Conservation (phyloP, 495 filamentous ascomycete species). For the Thozetella sp. region DNA sequence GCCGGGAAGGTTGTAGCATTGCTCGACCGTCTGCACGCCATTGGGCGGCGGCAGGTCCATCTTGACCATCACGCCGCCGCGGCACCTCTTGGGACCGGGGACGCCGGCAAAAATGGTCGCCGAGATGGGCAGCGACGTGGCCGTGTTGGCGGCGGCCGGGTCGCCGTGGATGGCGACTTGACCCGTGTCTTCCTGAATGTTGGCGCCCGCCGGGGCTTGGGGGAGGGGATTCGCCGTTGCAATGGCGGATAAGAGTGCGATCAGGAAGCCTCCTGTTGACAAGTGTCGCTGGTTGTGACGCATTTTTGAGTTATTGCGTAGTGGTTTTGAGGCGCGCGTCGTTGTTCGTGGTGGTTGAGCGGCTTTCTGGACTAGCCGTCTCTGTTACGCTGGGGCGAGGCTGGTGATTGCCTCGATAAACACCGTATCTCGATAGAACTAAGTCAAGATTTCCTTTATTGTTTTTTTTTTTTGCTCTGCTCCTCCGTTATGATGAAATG, state of each 20-base stretch:
- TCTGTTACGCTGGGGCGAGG: no score
- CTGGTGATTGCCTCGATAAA: no score
- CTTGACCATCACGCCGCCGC: conserved; percentile 25
- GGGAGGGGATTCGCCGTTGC: conserved; percentile 2
- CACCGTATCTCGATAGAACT: no score
- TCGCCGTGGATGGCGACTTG: conserved; percentile 33
- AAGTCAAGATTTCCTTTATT: background rate
- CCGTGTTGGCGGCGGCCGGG: conserved; percentile 16
- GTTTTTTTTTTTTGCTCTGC: no score
- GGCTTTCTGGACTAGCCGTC: no score
- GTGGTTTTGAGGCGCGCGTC: background rate
- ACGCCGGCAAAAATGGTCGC: conserved; percentile 34
- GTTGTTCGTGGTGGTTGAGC: no score
- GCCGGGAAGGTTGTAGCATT: conserved; percentile 32
- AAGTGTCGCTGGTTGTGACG: background rate
- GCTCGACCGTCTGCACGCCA: conserved; percentile 15
- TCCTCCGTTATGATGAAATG: no score
- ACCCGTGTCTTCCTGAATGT: conserved; percentile 26
- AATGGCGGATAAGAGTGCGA: conserved; percentile 6
- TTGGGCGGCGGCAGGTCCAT: conserved; percentile 25
- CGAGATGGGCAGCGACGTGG: conserved; percentile 25
- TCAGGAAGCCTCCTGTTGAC: background rate
- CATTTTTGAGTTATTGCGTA: background rate
- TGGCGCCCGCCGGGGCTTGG: conserved; percentile 15
- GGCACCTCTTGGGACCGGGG: conserved; percentile 36